Conservation (phyloP, 2,329 filamentous ascomycete genomes). For the Phyllosticta ampelicida region DNA sequence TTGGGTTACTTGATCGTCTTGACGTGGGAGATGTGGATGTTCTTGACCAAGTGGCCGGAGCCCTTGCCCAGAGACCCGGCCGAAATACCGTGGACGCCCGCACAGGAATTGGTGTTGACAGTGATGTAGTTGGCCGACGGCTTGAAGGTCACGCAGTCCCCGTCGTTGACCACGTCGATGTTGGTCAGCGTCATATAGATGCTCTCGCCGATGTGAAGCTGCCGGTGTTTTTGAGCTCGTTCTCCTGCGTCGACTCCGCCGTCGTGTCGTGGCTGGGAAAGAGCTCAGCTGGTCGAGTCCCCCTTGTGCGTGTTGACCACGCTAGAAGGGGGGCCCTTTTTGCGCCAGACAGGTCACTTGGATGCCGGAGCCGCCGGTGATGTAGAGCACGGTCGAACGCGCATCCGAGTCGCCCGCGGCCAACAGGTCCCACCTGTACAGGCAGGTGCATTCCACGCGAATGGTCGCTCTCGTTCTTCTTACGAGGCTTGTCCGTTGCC, state of each 20-base stretch:
- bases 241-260: conserved; percentile 30
- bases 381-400: conserved; percentile 34
- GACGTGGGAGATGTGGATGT: conserved; percentile 32
- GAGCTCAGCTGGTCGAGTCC: conserved; percentile 23
- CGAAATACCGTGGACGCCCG: conserved; percentile 35
- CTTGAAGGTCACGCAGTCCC: conserved; percentile 39
- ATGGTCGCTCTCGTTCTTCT: too few species aligned
- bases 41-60: conserved; percentile 32
- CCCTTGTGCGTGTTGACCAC: conserved; percentile 35
- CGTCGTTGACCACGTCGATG: conserved; percentile 31
- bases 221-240: conserved; percentile 33
- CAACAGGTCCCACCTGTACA: conserved; percentile 29
- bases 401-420: conserved; percentile 28
- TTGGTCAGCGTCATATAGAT: conserved; percentile 29
- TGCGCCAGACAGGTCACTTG: conserved; percentile 27
- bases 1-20: conserved; percentile 34
- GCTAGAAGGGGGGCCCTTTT: conserved; percentile 36
- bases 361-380: conserved; percentile 30
- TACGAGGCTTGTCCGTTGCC: conserved; percentile 35
- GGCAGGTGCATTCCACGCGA: too few species aligned
- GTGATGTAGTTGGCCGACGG: conserved; percentile 30
- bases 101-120: conserved; percentile 34
- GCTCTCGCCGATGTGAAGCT: conserved; percentile 33
- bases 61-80: conserved; percentile 37
- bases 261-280: conserved; percentile 31